Evolutionary conservation across 208 protist species (phyloP).

Genomic region (Leishmania mexicana): DNA sequence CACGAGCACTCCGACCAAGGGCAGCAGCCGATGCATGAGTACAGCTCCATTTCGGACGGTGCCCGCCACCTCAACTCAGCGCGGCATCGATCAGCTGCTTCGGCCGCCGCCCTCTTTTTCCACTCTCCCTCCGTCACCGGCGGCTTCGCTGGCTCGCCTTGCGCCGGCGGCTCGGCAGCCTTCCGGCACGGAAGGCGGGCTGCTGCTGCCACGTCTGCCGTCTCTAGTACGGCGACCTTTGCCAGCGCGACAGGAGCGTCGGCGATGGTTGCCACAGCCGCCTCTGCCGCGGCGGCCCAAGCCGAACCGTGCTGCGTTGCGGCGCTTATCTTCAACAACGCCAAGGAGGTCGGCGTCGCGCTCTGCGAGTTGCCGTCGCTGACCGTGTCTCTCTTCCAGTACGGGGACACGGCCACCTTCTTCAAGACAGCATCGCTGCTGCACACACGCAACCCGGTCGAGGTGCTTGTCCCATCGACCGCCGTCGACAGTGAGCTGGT

Average conservation of each 20-base stretch:
- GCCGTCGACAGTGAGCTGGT: constrained; percentile 54
- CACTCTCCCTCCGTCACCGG: constrained; percentile 1
- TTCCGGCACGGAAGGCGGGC: background rate
- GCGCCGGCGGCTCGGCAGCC: background rate
- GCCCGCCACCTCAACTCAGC: constrained; percentile 27
- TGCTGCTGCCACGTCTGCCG: background rate
- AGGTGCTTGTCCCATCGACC: constrained; percentile 75
- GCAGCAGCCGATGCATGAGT: background rate
- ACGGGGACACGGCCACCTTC: constrained; percentile 71
- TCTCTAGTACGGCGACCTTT: constrained; percentile 1
- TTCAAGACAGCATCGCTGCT: constrained; percentile 74
- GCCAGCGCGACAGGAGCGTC: constrained; percentile 1
- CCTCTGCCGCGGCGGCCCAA: constrained; percentile 9
- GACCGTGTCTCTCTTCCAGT: constrained; percentile 71
- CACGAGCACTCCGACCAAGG: background rate
- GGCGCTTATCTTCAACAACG: constrained; percentile 74
- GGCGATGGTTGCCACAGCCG: background rate
- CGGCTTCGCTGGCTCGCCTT: background rate
- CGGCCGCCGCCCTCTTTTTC: constrained; percentile 18
- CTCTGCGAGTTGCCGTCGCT: constrained; percentile 66
- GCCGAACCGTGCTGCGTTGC: constrained; percentile 58
- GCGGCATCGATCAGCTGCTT: constrained; percentile 23
- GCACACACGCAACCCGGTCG: constrained; percentile 69
- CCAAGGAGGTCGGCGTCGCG: constrained; percentile 75
- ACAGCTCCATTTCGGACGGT: constrained; percentile 32